Evolutionary conservation across 176 grass and related monocot species (phyloP).

Genomic region (Themeda triandra): DNA sequence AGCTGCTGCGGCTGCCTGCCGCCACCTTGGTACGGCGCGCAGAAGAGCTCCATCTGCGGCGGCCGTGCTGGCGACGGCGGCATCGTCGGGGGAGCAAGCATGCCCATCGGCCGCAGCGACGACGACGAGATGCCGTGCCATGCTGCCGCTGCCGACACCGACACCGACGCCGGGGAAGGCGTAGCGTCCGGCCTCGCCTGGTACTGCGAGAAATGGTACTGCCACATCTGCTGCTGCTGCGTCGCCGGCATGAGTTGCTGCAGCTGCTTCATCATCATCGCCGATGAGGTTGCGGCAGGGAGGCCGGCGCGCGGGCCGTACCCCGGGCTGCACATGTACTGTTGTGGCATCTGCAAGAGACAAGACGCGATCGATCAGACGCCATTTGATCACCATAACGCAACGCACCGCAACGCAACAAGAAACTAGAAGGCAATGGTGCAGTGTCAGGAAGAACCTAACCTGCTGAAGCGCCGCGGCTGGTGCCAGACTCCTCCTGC

Average conservation of each 20-base stretch:
- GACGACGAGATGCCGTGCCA: slow-evolving; percentile 32
- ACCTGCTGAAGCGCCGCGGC: slow-evolving; percentile 35
- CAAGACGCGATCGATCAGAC: not conserved
- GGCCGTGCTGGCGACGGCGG: slow-evolving; percentile 7
- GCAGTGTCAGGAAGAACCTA: not conserved
- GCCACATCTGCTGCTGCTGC: slow-evolving; percentile 45
- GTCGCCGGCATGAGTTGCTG: slow-evolving; percentile 13
- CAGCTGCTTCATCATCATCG: slow-evolving; percentile 29
- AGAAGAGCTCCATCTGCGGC: slow-evolving; percentile 45
- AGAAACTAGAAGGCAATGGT: not conserved
- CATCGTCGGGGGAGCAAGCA: slow-evolving; percentile 22
- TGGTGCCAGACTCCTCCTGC: not conserved
- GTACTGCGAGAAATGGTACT: slow-evolving; percentile 39
- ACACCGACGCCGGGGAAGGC: not conserved
- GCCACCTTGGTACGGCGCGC: slow-evolving; percentile 30
- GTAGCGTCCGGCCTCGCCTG: slow-evolving; percentile 8
- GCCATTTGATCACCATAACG: not conserved
- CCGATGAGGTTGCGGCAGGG: not conserved
- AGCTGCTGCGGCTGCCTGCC: slow-evolving; percentile 35
- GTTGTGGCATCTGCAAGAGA: slow-evolving; percentile 40
- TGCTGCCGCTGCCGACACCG: not conserved
- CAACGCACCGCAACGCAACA: no score
- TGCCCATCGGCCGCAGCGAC: not conserved
- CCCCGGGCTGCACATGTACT: slow-evolving; percentile 36
- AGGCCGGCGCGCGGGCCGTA: slow-evolving; percentile 12